Evolutionary conservation across 1,139 yeast genomes (phyloP).

Genomic region (Pichia sp.): DNA sequence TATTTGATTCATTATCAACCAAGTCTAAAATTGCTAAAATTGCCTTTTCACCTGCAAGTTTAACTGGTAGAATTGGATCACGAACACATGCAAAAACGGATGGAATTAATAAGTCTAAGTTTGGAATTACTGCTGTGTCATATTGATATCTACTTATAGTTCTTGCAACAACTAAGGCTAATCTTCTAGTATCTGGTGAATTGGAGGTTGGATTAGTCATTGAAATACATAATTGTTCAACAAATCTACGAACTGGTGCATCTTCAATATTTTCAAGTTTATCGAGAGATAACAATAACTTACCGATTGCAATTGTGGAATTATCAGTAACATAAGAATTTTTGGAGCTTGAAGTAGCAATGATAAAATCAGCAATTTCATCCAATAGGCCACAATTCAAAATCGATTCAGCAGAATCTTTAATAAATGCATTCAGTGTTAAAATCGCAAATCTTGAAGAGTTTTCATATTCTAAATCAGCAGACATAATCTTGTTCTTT

Average conservation of each 20-base stretch:
- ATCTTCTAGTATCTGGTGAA: conserved; percentile 75
- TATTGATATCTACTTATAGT: conserved; percentile 64
- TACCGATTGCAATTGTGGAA: conserved; percentile 79
- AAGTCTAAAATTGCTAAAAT: conserved; percentile 66
- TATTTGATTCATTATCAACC: conserved; percentile 62
- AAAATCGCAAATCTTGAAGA: conserved; percentile 59
- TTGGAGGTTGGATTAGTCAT: conserved; percentile 50
- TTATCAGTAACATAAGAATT: conserved; percentile 65
- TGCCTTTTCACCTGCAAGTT: conserved; percentile 92
- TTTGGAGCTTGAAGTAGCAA: conserved; percentile 40
- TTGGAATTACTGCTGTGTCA: conserved; percentile 42
- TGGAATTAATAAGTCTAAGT: conserved; percentile 57
- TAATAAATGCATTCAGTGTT: conserved; percentile 73
- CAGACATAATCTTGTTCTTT: conserved; percentile 51
- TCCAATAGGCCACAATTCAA: conserved; percentile 44
- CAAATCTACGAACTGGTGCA: conserved; percentile 27
- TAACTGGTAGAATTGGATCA: conserved; percentile 81
- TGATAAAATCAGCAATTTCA: conserved; percentile 45
- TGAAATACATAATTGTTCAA: conserved; percentile 42
- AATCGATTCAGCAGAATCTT: conserved; percentile 63
- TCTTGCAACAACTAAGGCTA: conserved; percentile 69
- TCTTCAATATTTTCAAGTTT: conserved; percentile 32
- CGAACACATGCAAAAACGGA: conserved; percentile 78
- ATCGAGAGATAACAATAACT: conserved; percentile 51
- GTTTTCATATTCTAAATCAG: conserved; percentile 32